Evolutionary conservation across 2,329 filamentous ascomycete species (phyloP).

Genomic region (Cercospora canescens): DNA sequence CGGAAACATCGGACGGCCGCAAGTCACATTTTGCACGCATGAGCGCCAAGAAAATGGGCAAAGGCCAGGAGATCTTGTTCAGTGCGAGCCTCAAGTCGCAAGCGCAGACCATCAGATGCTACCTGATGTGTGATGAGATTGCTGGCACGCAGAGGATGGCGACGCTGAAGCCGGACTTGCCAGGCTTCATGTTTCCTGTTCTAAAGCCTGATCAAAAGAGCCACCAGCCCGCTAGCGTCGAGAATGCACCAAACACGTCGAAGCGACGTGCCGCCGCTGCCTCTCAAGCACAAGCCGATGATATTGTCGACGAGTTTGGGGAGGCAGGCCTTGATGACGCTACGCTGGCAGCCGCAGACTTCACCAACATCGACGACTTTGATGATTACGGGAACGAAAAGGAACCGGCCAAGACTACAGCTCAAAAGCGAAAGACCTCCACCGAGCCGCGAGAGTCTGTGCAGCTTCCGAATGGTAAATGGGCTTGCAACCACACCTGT

Average conservation of each 20-base stretch:
- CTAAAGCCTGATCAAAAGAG: slow-evolving; percentile 22
- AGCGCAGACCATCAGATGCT: slow-evolving; percentile 63
- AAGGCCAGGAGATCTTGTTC: slow-evolving; percentile 61
- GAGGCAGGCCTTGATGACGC: slow-evolving; percentile 55
- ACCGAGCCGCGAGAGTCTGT: slow-evolving; percentile 41
- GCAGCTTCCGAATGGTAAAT: slow-evolving; percentile 68
- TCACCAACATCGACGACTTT: slow-evolving; percentile 54
- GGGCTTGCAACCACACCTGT: slow-evolving; percentile 72
- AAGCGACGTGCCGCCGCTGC: slow-evolving; percentile 26
- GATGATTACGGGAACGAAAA: slow-evolving; percentile 28
- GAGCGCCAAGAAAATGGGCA: slow-evolving; percentile 64
- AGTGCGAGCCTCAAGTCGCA: slow-evolving; percentile 55
- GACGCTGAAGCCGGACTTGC: slow-evolving; percentile 52
- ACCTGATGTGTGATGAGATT: slow-evolving; percentile 83
- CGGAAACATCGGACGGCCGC: slow-evolving; percentile 67
- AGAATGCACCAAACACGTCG: slow-evolving; percentile 28
- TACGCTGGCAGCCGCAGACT: slow-evolving; percentile 51
- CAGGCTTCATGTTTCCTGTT: slow-evolving; percentile 45
- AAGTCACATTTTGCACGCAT: slow-evolving; percentile 68
- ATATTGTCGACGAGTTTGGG: slow-evolving; percentile 51
- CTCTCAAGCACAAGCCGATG: neutral
- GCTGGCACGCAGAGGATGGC: slow-evolving; percentile 59
- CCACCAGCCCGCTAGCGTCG: neutral
- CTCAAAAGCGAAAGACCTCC: slow-evolving; percentile 6
- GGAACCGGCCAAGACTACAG: slow-evolving; percentile 2